Percentiles rank a stretch among this genome's conserved stretches.
Conservation (phyloP, 2,329 filamentous ascomycete species). For the Sporothrix inflata region DNA sequence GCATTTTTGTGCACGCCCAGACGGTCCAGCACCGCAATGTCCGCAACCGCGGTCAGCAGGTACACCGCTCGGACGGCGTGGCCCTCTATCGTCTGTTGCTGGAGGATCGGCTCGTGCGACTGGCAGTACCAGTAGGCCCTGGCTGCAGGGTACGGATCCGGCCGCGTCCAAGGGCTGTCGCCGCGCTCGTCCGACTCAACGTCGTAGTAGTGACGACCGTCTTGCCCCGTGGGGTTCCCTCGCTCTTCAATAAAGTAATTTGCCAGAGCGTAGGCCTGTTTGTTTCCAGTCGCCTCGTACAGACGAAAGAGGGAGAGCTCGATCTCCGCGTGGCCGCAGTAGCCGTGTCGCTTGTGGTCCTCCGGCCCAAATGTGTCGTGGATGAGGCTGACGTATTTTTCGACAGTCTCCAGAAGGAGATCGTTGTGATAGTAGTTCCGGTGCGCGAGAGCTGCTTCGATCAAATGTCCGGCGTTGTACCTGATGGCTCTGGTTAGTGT, state of each 20-base stretch:
- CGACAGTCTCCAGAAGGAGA: not conserved
- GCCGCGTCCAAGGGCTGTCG: conserved; percentile 8
- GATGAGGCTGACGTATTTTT: conserved; percentile 9
- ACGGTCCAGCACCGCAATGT: not conserved
- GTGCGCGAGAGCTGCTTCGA: conserved; percentile 6
- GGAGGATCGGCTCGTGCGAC: not conserved
- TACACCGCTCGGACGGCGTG: conserved; percentile 11
- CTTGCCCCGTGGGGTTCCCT: not conserved
- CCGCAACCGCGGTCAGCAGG: conserved; percentile 1
- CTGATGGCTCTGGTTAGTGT: not conserved
- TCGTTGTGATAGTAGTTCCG: not conserved
- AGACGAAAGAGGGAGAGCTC: not conserved
- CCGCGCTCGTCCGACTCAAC: conserved; percentile 8
- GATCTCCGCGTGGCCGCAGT: conserved; percentile 13
- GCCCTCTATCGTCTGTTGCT: conserved; percentile 1
- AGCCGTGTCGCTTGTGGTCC: conserved; percentile 3
- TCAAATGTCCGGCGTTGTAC: conserved; percentile 11
- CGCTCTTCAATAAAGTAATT: conserved; percentile 1
- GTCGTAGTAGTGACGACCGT: conserved; percentile 17
- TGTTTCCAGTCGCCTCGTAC: conserved; percentile 1
- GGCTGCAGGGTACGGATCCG: not conserved
- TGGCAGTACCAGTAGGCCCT: conserved; percentile 17
- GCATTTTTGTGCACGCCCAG: not conserved
- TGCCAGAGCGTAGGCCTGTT: not conserved
- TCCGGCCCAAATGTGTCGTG: conserved; percentile 10